A percentile compares a stretch with the other conserved stretches of the same genome.
These are phyloP conservation scores for Rhizoclosmatium globosum DNA, from an alignment of 192 early-diverging fungal genomes.

Conservation along the genomic window DNA sequence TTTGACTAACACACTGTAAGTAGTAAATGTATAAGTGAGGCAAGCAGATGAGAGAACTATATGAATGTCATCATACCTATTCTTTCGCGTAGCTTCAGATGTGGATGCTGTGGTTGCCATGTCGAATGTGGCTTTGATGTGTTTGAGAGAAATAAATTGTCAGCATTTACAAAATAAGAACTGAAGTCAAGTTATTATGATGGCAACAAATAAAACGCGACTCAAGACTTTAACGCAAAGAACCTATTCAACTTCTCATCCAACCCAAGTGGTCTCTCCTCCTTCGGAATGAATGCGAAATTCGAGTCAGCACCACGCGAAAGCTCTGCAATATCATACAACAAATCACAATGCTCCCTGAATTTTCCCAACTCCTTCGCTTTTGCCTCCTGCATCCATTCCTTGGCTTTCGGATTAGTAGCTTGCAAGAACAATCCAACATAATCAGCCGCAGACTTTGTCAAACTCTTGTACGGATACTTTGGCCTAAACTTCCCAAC, in stretches of 20 bases:
- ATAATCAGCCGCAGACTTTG: slow-evolving; percentile 55
- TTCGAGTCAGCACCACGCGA: neutral
- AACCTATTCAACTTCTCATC: slow-evolving; percentile 11
- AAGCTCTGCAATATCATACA: slow-evolving; percentile 27
- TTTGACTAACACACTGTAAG: slow-evolving; percentile 84
- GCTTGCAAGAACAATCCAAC: slow-evolving; percentile 64
- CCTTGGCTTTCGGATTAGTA: slow-evolving; percentile 53
- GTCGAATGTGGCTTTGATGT: neutral
- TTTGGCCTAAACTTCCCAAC: slow-evolving; percentile 58
- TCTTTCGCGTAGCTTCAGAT: slow-evolving; percentile 12
- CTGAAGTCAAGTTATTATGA: too few species aligned
- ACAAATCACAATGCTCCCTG: slow-evolving; percentile 48
- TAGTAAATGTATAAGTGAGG: neutral
- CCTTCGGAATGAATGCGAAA: slow-evolving; percentile 5
- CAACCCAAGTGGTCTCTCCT: slow-evolving; percentile 3
- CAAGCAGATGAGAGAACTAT: neutral
- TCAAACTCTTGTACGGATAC: slow-evolving; percentile 56
- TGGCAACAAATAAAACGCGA: neutral
- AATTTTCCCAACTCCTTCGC: slow-evolving; percentile 46
- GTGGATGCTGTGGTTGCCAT: neutral
- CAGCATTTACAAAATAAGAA: neutral
- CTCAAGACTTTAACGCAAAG: slow-evolving; percentile 9
- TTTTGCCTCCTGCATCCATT: slow-evolving; percentile 51
- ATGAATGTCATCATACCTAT: slow-evolving; percentile 5
- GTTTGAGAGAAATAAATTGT: neutral